These are phyloP conservation scores for Leccinum longicurvipes DNA, from an alignment of 768 basidiomycete genomes.

Conservation along the genomic window DNA sequence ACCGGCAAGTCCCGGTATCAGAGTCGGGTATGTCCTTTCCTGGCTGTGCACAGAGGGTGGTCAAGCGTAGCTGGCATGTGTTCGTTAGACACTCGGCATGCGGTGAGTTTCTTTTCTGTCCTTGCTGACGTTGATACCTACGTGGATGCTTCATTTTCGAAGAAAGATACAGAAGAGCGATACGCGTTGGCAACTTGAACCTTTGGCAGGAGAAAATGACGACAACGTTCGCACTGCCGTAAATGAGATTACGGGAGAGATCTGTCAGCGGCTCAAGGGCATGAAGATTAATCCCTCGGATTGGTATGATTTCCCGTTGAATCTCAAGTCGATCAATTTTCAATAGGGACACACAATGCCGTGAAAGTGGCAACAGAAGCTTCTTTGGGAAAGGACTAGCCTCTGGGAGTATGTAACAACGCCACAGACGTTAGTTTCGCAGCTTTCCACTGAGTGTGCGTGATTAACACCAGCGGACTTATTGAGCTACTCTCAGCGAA, in stretches of 20 bases:
- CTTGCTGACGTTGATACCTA: background rate
- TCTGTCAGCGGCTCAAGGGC: slow-evolving; percentile 46
- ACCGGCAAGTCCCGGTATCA: slow-evolving; percentile 64
- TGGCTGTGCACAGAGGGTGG: background rate
- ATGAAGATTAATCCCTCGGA: slow-evolving; percentile 66
- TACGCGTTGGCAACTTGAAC: slow-evolving; percentile 4
- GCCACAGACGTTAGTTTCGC: slow-evolving; percentile 50
- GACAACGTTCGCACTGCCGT: slow-evolving; percentile 48
- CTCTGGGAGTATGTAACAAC: slow-evolving; percentile 51
- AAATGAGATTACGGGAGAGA: slow-evolving; percentile 50
- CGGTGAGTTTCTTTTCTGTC: background rate
- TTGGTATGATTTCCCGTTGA: slow-evolving; percentile 43
- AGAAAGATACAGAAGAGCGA: slow-evolving; percentile 9
- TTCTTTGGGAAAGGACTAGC: slow-evolving; percentile 44
- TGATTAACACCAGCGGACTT: slow-evolving; percentile 11
- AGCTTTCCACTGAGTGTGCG: background rate
- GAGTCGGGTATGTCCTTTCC: slow-evolving; percentile 43
- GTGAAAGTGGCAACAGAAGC: slow-evolving; percentile 57
- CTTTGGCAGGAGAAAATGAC: slow-evolving; percentile 26
- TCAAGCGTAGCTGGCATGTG: background rate
- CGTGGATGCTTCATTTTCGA: background rate
- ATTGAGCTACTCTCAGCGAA: slow-evolving; percentile 21
- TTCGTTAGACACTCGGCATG: slow-evolving; percentile 3
- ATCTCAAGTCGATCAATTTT: slow-evolving; percentile 6
- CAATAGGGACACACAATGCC: slow-evolving; percentile 60